Evolutionary conservation across 805 yeast genomes (phyloP).

Genomic region (Wickerhamiella vanderwaltii): DNA sequence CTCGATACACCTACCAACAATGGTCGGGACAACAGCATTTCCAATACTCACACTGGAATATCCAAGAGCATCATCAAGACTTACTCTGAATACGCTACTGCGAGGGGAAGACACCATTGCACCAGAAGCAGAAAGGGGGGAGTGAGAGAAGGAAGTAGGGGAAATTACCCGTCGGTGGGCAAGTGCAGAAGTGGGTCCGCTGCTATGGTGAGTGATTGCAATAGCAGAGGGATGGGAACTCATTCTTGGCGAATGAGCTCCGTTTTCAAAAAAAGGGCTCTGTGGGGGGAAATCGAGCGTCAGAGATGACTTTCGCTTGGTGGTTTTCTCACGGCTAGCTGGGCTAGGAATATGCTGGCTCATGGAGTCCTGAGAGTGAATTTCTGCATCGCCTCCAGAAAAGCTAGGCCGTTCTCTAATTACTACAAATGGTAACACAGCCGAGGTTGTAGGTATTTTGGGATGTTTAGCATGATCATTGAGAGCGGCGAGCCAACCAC

Average conservation of each 20-base stretch:
- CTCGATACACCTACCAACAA: conserved; percentile 62
- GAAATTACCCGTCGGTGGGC: conserved; percentile 10
- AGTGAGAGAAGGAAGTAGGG: conserved; percentile 7
- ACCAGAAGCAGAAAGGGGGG: conserved; percentile 1
- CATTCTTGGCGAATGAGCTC: not conserved
- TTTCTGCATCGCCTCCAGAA: not conserved
- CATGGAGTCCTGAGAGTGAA: not conserved
- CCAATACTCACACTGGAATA: conserved; percentile 40
- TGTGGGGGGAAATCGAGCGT: conserved; percentile 5
- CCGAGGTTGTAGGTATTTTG: not conserved
- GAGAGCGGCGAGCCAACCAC: conserved; percentile 1
- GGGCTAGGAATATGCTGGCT: not conserved
- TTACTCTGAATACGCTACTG: conserved; percentile 43
- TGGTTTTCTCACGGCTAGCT: not conserved
- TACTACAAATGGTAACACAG: conserved; percentile 4
- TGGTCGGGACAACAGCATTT: conserved; percentile 50
- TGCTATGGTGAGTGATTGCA: conserved; percentile 8
- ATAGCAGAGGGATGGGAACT: conserved; percentile 6
- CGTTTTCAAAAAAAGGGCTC: not conserved
- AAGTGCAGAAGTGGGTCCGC: conserved; percentile 9
- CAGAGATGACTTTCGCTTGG: conserved; percentile 1
- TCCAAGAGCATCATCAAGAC: conserved; percentile 39
- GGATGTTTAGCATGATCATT: not conserved
- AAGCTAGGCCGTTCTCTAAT: not conserved
- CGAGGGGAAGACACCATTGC: not conserved